phyloP scores from a whole-genome alignment of 2,329 filamentous ascomycete species.

The Lachnellula occidentalis region DNA sequence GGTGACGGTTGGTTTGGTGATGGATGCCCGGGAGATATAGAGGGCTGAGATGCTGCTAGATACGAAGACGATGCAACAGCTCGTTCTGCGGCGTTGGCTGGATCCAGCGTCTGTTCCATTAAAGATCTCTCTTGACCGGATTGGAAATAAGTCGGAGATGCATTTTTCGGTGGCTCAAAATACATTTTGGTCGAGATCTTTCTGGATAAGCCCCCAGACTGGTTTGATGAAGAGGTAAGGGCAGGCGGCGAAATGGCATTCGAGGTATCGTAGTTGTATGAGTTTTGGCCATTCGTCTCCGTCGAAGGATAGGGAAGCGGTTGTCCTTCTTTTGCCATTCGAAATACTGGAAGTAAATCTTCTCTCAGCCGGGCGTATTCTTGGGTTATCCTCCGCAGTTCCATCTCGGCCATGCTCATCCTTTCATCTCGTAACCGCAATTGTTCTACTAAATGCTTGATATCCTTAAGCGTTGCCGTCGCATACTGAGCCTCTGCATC shows the following conservation, averaged over 20 bases:
- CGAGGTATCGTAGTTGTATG: constrained; percentile 46
- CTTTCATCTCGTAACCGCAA: constrained; percentile 86
- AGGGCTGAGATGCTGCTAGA: constrained; percentile 54
- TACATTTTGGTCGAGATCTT: constrained; percentile 74
- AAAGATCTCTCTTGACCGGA: constrained; percentile 60
- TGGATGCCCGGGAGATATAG: constrained; percentile 50
- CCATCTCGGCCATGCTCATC: constrained; percentile 75
- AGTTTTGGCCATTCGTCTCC: constrained; percentile 24
- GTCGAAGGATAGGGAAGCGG: constrained; percentile 59
- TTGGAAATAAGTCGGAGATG: constrained; percentile 68
- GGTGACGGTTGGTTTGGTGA: constrained; percentile 66
- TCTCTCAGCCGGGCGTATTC: constrained; percentile 86
- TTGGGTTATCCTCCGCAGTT: constrained; percentile 76
- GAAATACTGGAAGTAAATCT: constrained; percentile 84
- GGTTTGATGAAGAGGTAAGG: constrained; percentile 48
- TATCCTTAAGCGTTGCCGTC: constrained; percentile 86
- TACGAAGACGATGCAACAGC: constrained; percentile 64
- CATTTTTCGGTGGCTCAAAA: constrained; percentile 68
- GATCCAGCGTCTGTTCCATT: constrained; percentile 62
- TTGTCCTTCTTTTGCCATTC: constrained; percentile 86
- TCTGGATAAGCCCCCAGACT: constrained; percentile 55
- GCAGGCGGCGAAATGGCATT: constrained; percentile 50
- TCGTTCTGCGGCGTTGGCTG: constrained; percentile 61
- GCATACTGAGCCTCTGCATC: constrained; percentile 83
- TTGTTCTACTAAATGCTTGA: constrained; percentile 84